These are phyloP conservation scores for Oryza rufipogon DNA, from an alignment of 176 grass and related monocot species.

Conservation along the genomic window DNA sequence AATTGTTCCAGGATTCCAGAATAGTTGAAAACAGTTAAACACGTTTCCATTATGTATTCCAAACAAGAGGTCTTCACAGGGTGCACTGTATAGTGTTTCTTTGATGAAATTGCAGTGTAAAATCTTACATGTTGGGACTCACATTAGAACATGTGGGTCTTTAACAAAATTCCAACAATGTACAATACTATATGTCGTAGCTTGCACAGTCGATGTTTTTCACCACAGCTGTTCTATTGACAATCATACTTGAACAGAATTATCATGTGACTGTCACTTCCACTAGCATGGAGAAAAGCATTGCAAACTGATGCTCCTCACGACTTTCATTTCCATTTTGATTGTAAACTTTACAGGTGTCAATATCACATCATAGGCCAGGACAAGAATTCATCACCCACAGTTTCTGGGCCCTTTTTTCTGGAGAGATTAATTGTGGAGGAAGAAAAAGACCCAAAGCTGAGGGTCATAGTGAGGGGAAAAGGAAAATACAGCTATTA, in stretches of 20 bases:
- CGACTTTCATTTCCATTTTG: slow-evolving; percentile 22
- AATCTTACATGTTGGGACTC: background rate
- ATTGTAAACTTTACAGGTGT: slow-evolving; percentile 26
- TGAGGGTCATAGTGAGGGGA: background rate
- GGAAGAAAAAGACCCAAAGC: too few relatives aligned
- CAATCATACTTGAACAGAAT: background rate
- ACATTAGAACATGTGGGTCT: background rate
- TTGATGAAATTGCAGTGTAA: background rate
- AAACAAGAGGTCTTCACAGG: background rate
- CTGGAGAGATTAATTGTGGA: background rate
- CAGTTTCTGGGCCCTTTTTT: background rate
- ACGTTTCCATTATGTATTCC: background rate
- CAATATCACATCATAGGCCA: slow-evolving; percentile 10
- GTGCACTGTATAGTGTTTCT: background rate
- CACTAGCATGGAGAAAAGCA: slow-evolving; percentile 11
- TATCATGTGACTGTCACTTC: slow-evolving; percentile 4
- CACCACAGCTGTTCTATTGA: background rate
- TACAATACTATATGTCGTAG: background rate
- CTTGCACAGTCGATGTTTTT: background rate
- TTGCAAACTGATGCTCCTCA: slow-evolving; percentile 25
- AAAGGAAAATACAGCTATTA: slow-evolving; percentile 15
- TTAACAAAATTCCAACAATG: background rate
- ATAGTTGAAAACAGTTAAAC: background rate
- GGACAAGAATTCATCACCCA: slow-evolving; percentile 30
- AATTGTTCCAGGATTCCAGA: background rate